Evolutionary conservation across 1,139 yeast species (phyloP).

Genomic region (Yamadazyma kanchanaburiensis): DNA sequence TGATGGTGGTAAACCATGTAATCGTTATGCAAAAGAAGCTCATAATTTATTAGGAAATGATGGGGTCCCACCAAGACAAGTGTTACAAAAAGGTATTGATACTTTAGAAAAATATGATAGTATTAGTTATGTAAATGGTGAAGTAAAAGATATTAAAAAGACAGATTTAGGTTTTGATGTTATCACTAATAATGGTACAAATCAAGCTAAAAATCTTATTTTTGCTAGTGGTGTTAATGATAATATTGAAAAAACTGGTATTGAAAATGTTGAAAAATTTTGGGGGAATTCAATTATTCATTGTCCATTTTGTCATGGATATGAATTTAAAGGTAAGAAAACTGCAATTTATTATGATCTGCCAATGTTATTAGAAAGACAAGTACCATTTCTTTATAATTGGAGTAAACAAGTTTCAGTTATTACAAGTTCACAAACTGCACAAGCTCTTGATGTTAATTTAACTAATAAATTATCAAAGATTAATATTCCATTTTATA

Average conservation of each 20-base stretch:
- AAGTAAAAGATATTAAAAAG: not conserved
- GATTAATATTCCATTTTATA: not conserved
- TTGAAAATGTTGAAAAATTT: slow-evolving; percentile 3
- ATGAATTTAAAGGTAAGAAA: slow-evolving; percentile 3
- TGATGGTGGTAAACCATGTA: slow-evolving; percentile 9
- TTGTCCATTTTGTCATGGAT: slow-evolving; percentile 9
- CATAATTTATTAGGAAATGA: slow-evolving; percentile 9
- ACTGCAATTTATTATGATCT: slow-evolving; percentile 4
- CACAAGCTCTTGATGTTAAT: slow-evolving; percentile 1
- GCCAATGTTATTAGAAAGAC: not conserved
- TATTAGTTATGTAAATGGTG: not conserved
- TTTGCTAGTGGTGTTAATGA: slow-evolving; percentile 8
- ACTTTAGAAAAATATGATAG: not conserved
- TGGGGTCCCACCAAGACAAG: slow-evolving; percentile 6
- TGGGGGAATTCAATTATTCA: slow-evolving; percentile 7
- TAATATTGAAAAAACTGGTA: slow-evolving; percentile 1
- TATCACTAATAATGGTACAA: not conserved
- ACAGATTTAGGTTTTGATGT: slow-evolving; percentile 1
- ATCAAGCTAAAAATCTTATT: slow-evolving; percentile 3
- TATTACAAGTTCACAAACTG: not conserved
- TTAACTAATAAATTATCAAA: not conserved
- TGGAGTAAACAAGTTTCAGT: slow-evolving; percentile 3
- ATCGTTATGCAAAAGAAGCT: slow-evolving; percentile 8
- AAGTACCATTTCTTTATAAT: slow-evolving; percentile 6
- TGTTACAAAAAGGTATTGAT: slow-evolving; percentile 1